Evolutionary conservation across 257 asterid genomes (phyloP), one percentile per base, ranked within the genome.

Genomic region (Dorcoceras hygrometricum): DNA sequence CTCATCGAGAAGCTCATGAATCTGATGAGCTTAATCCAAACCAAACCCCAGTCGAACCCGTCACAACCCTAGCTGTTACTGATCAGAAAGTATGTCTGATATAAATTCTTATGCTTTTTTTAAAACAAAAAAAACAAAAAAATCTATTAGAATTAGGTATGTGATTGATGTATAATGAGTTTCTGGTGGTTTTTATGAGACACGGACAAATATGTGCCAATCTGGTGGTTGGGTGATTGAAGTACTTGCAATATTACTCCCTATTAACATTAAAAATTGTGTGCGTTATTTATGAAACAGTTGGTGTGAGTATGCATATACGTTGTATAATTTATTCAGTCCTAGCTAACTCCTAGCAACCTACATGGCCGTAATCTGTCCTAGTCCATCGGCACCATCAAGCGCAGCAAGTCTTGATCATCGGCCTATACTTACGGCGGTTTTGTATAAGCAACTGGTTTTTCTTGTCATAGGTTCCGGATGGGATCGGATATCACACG

Each of bases 271-370:
- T 23, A 29, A 62, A 23, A 36, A 62, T 36, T 39, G 67, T 43
- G 56, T 62, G 67, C 67, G 67, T 36, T 39, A 62, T 62, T 62
- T 62, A 62, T 60, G 14, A 29, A 20, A 29, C n/a, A 14, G 63
- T 59, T 59, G 51, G 51, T 39, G 19, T 12, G 46, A 8, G 25
- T 39, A 12, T 12, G 12, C 0, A 18, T 46, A 18, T 46, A 16
- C 20, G 22, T 16, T 46, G 54, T 22, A 46, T 18, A 46, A 14
- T 4, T 3, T 46, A 46, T 14, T 46, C 20, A 16, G 1, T 14
- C n/a, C n/a, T 39, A 39, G 46, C 46, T 34, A 2, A 9, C n/a
- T n/a, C n/a, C 31, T 28, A 32, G 39, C 46, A 2, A 34, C 46
- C 6, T 29, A 2, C 43, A 29, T 2, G 34, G 1, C 43, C 43